phyloP scores from a whole-genome alignment of 371 early-diverging fungal species.

The Mucor piriformis region DNA sequence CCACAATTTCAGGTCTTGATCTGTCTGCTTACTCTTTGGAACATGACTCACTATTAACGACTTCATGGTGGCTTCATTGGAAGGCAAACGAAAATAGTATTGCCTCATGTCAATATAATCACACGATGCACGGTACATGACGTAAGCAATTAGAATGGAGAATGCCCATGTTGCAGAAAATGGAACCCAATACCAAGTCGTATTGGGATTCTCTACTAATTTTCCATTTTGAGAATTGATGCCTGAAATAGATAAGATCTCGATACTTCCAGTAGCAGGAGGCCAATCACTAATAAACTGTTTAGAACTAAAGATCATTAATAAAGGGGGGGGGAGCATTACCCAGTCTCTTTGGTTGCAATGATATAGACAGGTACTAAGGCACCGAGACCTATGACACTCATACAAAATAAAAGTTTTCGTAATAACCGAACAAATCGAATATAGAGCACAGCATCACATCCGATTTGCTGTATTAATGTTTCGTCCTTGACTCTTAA shows the following conservation, averaged over 20 bases:
- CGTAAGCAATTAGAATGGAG: conserved; percentile 54
- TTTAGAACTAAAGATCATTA: neutral
- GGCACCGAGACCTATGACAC: conserved; percentile 60
- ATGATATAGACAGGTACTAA: conserved; percentile 67
- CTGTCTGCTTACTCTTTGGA: conserved; percentile 61
- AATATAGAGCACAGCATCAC: conserved; percentile 81
- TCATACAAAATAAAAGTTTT: conserved; percentile 56
- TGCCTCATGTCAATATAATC: conserved; percentile 66
- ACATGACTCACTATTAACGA: conserved; percentile 75
- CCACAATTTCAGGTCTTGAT: conserved; percentile 58
- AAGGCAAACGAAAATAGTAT: conserved; percentile 59
- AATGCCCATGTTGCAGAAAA: conserved; percentile 66
- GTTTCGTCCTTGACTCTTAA: conserved; percentile 59
- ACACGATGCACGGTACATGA: conserved; percentile 59
- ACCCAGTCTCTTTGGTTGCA: conserved; percentile 51
- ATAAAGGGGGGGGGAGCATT: neutral
- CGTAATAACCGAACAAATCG: conserved; percentile 69
- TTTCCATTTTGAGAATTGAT: conserved; percentile 40
- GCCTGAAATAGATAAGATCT: conserved; percentile 41
- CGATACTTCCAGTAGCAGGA: conserved; percentile 37
- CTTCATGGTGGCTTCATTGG: conserved; percentile 60
- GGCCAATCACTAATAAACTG: conserved; percentile 49
- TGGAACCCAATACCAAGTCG: conserved; percentile 67
- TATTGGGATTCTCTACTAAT: conserved; percentile 22
- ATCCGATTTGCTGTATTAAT: conserved; percentile 68